Conservation (phyloP, 108 stramenopile species). For the Craspedostauros australis region DNA sequence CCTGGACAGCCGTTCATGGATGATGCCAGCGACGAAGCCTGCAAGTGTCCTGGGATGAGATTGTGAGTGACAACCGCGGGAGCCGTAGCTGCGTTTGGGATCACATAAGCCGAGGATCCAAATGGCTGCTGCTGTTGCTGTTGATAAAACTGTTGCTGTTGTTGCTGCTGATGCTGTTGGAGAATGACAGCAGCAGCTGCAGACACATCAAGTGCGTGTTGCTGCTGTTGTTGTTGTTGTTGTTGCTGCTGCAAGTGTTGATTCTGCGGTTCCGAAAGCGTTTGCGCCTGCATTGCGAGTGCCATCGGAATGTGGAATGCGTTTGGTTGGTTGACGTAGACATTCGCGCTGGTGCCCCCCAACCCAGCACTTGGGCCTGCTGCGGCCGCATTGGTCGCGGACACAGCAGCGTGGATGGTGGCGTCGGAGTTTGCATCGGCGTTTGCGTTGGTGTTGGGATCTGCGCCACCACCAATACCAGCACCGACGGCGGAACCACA, state of each 20-base stretch:
- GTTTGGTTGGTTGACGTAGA: no score
- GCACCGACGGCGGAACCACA: no score
- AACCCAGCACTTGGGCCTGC: no score
- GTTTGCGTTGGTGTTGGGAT: no score
- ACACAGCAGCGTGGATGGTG: no score
- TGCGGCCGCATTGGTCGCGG: no score
- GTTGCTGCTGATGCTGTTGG: slow-evolving; percentile 4
- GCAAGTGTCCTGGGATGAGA: slow-evolving; percentile 36
- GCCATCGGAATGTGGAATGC: no score
- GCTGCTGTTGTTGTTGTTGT: slow-evolving; percentile 11
- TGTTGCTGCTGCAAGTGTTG: slow-evolving; percentile 10
- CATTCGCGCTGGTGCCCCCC: no score
- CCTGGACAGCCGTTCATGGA: slow-evolving; percentile 31
- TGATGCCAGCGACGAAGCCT: slow-evolving; percentile 19
- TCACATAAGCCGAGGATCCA: neutral
- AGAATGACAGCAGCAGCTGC: neutral
- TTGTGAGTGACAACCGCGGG: slow-evolving; percentile 18
- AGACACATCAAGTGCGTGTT: neutral
- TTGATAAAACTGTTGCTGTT: neutral
- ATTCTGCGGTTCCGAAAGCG: no score
- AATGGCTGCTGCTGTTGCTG: slow-evolving; percentile 3
- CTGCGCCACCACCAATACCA: no score
- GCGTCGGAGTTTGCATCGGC: no score
- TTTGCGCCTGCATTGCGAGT: no score
- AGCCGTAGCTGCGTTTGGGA: neutral